phyloP scores from a whole-genome alignment of 306 rosid species.

The Lathyrus sativus region DNA sequence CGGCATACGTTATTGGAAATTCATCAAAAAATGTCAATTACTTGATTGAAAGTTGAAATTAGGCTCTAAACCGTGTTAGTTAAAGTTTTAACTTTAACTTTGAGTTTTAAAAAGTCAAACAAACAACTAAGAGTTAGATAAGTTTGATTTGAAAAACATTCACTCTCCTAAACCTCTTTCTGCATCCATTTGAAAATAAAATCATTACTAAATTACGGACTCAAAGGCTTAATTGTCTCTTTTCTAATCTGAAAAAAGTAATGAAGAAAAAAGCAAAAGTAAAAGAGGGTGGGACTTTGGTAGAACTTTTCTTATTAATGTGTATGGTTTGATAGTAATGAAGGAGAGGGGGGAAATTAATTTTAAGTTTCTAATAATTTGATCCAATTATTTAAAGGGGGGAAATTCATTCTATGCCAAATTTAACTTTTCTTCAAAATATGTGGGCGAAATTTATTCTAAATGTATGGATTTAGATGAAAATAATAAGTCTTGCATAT shows the following conservation, averaged over 20 bases:
- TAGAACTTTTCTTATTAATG: too few relatives aligned
- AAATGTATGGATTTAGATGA: too few relatives aligned
- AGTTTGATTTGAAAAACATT: slow-evolving; percentile 36
- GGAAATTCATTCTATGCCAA: too few relatives aligned
- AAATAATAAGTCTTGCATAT: too few relatives aligned
- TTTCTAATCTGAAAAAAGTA: background rate
- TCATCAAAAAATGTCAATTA: background rate
- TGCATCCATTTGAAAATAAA: slow-evolving; percentile 33
- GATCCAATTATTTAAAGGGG: too few relatives aligned
- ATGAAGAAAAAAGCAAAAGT: background rate
- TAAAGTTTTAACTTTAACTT: slow-evolving; percentile 7
- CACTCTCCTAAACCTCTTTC: background rate
- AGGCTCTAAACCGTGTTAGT: background rate
- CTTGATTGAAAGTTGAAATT: background rate
- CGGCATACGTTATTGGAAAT: background rate
- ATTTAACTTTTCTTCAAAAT: too few relatives aligned
- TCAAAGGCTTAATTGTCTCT: slow-evolving; percentile 45
- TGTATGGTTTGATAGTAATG: too few relatives aligned
- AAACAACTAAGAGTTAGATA: slow-evolving; percentile 14
- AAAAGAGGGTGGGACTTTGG: too few relatives aligned
- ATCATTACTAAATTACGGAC: slow-evolving; percentile 34
- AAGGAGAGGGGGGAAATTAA: too few relatives aligned
- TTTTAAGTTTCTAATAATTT: too few relatives aligned
- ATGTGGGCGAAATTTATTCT: too few relatives aligned
- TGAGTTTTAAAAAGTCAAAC: slow-evolving; percentile 21